Base-by-base conservation (phyloP, 495 filamentous ascomycete genomes). In the Penicillium crystallinum region DNA sequence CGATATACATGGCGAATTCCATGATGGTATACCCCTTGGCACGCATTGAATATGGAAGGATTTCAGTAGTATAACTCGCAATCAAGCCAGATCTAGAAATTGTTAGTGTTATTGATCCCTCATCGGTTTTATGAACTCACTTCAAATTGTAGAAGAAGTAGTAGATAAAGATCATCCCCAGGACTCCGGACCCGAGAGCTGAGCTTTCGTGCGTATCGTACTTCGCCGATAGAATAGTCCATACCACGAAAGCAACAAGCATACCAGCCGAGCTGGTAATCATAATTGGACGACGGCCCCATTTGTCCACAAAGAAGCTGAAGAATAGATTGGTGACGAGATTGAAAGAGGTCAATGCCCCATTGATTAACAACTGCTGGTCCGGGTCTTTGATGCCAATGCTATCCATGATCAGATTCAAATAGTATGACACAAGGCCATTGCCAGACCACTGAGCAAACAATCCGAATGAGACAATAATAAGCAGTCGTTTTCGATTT, bases 1-100 rank as follows among this genome's bases (percentile, higher is more conserved):
- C 61, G 14, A 55, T 57, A 58, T 86, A 78, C 38, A 85, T 77
- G 23, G 76, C 81, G 45, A 86, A 73, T 58, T 81, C 80, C 73
- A 82, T 79, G 45, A 82, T 71, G 65, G 86, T 82, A 71, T 87
- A 81, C 36, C 84, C 84, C 73, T 87, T 90, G 36, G 84, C 83
- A 15, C 84, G 79, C 51, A 88, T 73, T 39, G 79, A 77, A 70
- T 83, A 90, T 0, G 84, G 84, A 11, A 85, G 69, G 30, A 88
- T 81, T 69, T 88, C 85, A 23, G 84, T 73, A 0, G 81, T 78
- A 55, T 86, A 86, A 25, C 83, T 80, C 42, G 85, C 78, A 27
- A 87, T 70, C 46, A 87, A 68, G 38, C 82, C 80, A 2, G 81
- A 81, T 65, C 81, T 83, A 42, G 11, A 29, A 0, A 0, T 3